Evolutionary conservation across 345 rosid genomes (phyloP), one percentile per base, ranked within the genome.

Genomic region (Pseudoturritis turrita): DNA sequence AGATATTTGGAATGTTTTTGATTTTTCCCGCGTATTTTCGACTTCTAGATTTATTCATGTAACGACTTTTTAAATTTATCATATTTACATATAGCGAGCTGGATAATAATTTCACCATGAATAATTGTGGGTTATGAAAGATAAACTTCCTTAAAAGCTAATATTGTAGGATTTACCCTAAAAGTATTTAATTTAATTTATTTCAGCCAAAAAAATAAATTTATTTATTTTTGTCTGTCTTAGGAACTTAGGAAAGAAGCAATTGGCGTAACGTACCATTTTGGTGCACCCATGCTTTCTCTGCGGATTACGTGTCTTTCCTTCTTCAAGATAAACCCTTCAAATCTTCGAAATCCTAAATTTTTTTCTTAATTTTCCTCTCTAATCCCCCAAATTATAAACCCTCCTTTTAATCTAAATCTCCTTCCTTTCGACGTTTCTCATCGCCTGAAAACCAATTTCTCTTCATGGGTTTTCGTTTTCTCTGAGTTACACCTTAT

Each of bases 281-380:
- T 51, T 3, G 4, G 35, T 66, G 71, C 50, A 66, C 5, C 43
- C 37, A 45, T 69, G 63, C 47, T 14, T 8, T 18, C 68, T 29
- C 3, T 7, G 13, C 29, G 4, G 43, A 53, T 68, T 71, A 71
- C 69, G 69, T 71, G 76, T 40, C 45, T 71, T 39, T 51, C 28
- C 39, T 25, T 58, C 4, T 21, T 26, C 11, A 47, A 5, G 9
- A 39, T 39, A 71, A 49, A 37, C 60, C 68, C 43, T 60, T 50
- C 40, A 71, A 18, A 40, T 19, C 13, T 49, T 59, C 44, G 44
- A 43, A 21, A 3, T 29, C 45, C n/a, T n/a, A n/a, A n/a, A n/a
- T n/a, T n/a, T n/a, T n/a, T n/a, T 28, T 1, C n/a, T 0, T 53
- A 57, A 43, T 36, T 22, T 6, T 33, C 40, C 9, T 56, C 7